Evolutionary conservation across 2,329 filamentous ascomycete genomes (phyloP), one percentile per base, ranked within the genome.

Genomic region (Alternaria triticimaculans): DNA sequence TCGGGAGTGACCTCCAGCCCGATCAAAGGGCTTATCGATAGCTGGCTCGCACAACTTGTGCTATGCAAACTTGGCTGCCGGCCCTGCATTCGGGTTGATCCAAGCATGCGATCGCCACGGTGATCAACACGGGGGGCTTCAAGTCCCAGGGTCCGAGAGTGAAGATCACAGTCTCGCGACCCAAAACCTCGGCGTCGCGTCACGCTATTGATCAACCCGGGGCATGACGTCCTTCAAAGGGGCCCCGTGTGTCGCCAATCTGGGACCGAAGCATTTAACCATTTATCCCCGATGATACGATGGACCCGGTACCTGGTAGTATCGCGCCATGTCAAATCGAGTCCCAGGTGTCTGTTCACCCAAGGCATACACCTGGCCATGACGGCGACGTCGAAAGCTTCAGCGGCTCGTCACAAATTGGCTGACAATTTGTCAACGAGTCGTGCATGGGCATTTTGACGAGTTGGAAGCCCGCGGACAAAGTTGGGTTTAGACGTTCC

Each of bases 1-100:
- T 54, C 20, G 51, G 46, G 46, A 41, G 45, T 44, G 58, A n/a
- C 30, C 25, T 61, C 41, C 30, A 48, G 28, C 45, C n/a, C 30
- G 30, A 53, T 49, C 55, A 14, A 45, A 43, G 5, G 11, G 30
- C 60, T 62, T 63, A 63, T 63, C 60, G 60, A 63, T 63, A 62
- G 46, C 23, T 10, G 12, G 6, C 49, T 23, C 33, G 44, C 25
- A 58, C 12, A 30, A 20, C 14, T 46, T 26, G 55, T 49, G n/a
- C n/a, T 41, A 41, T 41, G 55, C 55, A 46, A 33, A 30, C 28
- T 41, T 23, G 37, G 37, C 37, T 41, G 37, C 37, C 37, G 37
- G 26, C 43, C 43, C 55, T 58, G 43, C 55, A 58, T 46, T 15
- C 25, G 21, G 20, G 15, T 23, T 20, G 20, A 51, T 28, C 20